Evolutionary conservation across 352 stramenopile genomes (phyloP).

Genomic region (Saprolegnia parasitica): DNA sequence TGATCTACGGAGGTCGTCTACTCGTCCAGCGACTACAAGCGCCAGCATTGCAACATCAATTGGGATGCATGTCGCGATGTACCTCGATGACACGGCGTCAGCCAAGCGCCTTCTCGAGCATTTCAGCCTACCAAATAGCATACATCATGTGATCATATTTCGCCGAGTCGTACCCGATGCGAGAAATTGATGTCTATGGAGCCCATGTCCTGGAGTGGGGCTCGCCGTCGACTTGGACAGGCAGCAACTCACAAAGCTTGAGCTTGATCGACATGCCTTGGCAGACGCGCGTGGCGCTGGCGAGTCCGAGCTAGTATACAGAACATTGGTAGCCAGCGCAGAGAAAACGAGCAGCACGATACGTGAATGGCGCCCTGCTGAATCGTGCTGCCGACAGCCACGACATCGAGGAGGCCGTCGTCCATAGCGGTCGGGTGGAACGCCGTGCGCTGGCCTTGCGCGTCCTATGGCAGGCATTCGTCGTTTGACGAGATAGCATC

Average conservation of each 20-base stretch:
- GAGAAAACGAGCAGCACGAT: not conserved
- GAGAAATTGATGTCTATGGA: slow-evolving; percentile 78
- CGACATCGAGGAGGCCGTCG: slow-evolving; percentile 91
- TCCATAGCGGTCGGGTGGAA: slow-evolving; percentile 71
- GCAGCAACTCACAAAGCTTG: slow-evolving; percentile 52
- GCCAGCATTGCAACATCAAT: not conserved
- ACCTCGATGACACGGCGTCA: slow-evolving; percentile 74
- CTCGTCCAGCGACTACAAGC: slow-evolving; percentile 37
- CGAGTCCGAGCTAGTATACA: slow-evolving; percentile 46
- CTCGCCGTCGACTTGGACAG: slow-evolving; percentile 93
- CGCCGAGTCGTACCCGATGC: slow-evolving; percentile 37
- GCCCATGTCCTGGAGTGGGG: slow-evolving; percentile 88
- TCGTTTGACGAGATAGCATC: not conserved
- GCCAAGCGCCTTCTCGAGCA: slow-evolving; percentile 69
- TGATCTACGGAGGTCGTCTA: no score
- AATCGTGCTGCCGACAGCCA: slow-evolving; percentile 89
- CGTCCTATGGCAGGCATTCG: not conserved
- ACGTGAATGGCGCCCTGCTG: slow-evolving; percentile 93
- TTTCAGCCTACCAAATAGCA: slow-evolving; percentile 50
- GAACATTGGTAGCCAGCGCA: not conserved
- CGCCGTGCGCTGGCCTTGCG: not conserved
- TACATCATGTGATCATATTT: slow-evolving; percentile 2
- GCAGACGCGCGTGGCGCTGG: slow-evolving; percentile 69
- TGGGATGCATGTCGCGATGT: not conserved
- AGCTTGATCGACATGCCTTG: slow-evolving; percentile 62